Evolutionary conservation across 192 early-diverging fungal species (phyloP).

Genomic region (Coemansia sp.): DNA sequence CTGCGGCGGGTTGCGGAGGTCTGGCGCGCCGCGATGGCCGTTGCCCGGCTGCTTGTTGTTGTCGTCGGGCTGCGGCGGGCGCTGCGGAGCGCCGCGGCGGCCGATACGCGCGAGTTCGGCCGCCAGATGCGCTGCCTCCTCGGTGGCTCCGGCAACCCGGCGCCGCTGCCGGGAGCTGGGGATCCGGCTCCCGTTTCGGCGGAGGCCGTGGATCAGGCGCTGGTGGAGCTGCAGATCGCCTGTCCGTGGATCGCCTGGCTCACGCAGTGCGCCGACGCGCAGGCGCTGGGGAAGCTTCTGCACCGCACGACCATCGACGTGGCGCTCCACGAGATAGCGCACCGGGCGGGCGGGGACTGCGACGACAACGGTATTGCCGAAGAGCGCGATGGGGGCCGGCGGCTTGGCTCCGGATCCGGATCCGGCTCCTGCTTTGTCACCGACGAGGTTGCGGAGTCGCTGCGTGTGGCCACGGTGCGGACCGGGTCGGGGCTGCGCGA

Average conservation of each 20-base stretch:
- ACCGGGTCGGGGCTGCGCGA: constrained; percentile 32
- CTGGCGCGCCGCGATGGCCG: constrained; percentile 33
- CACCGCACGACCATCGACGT: constrained; percentile 37
- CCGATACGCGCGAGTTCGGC: constrained; percentile 39
- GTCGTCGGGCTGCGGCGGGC: constrained; percentile 37
- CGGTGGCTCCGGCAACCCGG: constrained; percentile 2
- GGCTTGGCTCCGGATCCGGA: neutral
- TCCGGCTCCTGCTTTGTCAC: constrained; percentile 14
- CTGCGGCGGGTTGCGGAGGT: constrained; percentile 19
- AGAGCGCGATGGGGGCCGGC: neutral
- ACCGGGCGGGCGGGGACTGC: neutral
- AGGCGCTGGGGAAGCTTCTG: constrained; percentile 28
- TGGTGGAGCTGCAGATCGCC: constrained; percentile 33
- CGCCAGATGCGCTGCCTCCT: constrained; percentile 35
- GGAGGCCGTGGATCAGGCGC: constrained; percentile 21
- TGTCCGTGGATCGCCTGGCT: constrained; percentile 37
- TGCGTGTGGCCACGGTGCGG: constrained; percentile 24
- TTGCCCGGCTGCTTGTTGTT: constrained; percentile 20
- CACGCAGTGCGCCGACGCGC: constrained; percentile 28
- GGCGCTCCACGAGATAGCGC: constrained; percentile 18
- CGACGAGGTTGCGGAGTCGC: constrained; percentile 8
- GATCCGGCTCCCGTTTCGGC: neutral
- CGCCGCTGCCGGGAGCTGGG: too few species aligned
- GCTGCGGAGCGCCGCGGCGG: constrained; percentile 9
- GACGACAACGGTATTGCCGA: too few species aligned